Evolutionary conservation across 148 eudicot genomes (phyloP).

Genomic region (Chenopodium suecicum): DNA sequence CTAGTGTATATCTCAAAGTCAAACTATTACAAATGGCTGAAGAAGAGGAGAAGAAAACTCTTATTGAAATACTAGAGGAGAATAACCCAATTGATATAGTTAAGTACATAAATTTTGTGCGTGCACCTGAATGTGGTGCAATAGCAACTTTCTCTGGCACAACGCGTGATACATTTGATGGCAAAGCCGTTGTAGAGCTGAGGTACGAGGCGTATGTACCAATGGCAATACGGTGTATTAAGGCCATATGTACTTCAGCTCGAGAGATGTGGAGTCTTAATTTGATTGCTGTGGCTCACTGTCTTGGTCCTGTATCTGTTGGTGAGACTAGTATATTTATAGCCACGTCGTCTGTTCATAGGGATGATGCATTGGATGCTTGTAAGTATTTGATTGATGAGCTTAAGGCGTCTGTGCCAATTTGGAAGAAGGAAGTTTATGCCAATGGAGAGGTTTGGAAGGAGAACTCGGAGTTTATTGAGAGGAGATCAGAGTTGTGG

Average conservation of each 20-base stretch:
- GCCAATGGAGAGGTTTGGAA: slow-evolving; percentile 92
- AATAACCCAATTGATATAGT: slow-evolving; percentile 59
- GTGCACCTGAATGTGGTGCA: slow-evolving; percentile 74
- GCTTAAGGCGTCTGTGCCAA: slow-evolving; percentile 83
- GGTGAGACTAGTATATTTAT: slow-evolving; percentile 89
- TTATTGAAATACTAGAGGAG: slow-evolving; percentile 75
- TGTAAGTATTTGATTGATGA: slow-evolving; percentile 87
- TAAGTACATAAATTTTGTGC: slow-evolving; percentile 73
- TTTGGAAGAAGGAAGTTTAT: slow-evolving; percentile 96
- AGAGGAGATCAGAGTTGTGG: slow-evolving; percentile 51
- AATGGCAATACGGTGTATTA: slow-evolving; percentile 77
- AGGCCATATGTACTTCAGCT: slow-evolving; percentile 64
- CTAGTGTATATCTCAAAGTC: no score
- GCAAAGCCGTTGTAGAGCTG: slow-evolving; percentile 72
- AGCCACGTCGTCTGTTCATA: slow-evolving; percentile 73
- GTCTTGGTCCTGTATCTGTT: slow-evolving; percentile 71
- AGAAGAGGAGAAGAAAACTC: slow-evolving; percentile 43
- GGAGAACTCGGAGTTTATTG: slow-evolving; percentile 74
- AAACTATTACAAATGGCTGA: slow-evolving; percentile 29
- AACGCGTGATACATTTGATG: slow-evolving; percentile 80
- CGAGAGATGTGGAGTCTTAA: slow-evolving; percentile 61
- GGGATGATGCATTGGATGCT: slow-evolving; percentile 72
- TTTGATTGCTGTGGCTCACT: slow-evolving; percentile 67
- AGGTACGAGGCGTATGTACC: slow-evolving; percentile 88
- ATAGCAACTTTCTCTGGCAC: slow-evolving; percentile 87